Conservation (phyloP, 225 moss, liverwort and hornwort species). For the Pleurozium schreberi region DNA sequence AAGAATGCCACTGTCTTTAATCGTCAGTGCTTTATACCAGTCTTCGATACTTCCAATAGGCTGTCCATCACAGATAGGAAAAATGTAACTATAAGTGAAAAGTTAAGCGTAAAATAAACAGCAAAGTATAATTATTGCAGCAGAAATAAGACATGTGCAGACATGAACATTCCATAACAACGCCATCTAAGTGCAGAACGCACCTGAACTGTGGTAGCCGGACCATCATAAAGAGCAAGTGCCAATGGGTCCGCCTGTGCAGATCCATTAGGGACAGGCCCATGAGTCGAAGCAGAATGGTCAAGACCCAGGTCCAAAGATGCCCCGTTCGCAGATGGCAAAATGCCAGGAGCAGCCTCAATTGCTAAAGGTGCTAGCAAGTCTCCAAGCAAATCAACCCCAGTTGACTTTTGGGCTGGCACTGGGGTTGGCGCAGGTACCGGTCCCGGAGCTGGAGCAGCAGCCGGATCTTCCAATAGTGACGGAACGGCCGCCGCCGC, state of each 20-base stretch:
- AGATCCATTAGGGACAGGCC: slow-evolving; percentile 11
- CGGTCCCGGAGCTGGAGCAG: neutral
- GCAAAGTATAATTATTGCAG: neutral
- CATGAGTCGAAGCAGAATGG: slow-evolving; percentile 26
- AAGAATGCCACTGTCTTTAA: slow-evolving; percentile 82
- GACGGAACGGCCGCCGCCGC: neutral
- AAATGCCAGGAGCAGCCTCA: slow-evolving; percentile 54
- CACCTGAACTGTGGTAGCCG: slow-evolving; percentile 61
- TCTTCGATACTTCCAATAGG: slow-evolving; percentile 72
- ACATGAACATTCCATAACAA: neutral
- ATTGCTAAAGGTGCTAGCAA: slow-evolving; percentile 74
- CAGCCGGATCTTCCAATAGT: slow-evolving; percentile 8
- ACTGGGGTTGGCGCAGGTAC: neutral
- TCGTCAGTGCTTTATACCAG: slow-evolving; percentile 66
- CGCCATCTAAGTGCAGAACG: neutral
- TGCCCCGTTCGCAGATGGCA: slow-evolving; percentile 20
- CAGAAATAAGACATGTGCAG: neutral
- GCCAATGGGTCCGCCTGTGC: slow-evolving; percentile 48
- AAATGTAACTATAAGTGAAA: neutral
- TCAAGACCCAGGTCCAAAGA: slow-evolving; percentile 38
- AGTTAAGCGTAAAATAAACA: neutral
- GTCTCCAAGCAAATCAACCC: slow-evolving; percentile 76
- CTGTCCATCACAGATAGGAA: slow-evolving; percentile 21
- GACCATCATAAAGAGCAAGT: slow-evolving; percentile 55
- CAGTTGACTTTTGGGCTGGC: slow-evolving; percentile 8